Conservation (phyloP, 164 flowering plant species). For the Akebia trifoliata region DNA sequence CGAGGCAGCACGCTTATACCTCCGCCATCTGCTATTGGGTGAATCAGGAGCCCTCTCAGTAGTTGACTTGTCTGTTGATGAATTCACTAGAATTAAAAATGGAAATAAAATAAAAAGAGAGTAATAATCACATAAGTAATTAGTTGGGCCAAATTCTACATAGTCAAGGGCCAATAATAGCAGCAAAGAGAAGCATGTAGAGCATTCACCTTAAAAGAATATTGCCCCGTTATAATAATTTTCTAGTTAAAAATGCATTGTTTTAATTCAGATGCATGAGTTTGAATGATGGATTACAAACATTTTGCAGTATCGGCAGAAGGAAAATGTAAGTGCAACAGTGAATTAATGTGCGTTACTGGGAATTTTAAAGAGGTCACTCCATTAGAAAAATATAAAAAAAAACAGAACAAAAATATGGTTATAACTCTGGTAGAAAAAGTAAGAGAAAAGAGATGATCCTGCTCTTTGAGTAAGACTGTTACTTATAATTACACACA, state of each 20-base stretch:
- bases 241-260: neutral
- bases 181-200: neutral
- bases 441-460: neutral
- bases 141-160: neutral
- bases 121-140: neutral
- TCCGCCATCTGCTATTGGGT: slow-evolving; percentile 45
- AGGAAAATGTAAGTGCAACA: neutral
- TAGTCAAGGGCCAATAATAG: neutral
- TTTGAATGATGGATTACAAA: neutral
- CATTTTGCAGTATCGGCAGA: neutral
- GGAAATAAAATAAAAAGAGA: neutral
- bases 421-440: neutral
- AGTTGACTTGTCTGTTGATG: slow-evolving; percentile 35
- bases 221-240: neutral
- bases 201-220: too few species aligned
- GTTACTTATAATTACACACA: too few species aligned
- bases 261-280: neutral
- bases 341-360: neutral
- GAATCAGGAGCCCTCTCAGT: slow-evolving; percentile 40
- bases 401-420: neutral
- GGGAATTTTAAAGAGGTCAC: neutral
- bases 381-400: too few species aligned
- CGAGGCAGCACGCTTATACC: slow-evolving; percentile 59
- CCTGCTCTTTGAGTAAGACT: neutral
- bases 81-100: neutral